Evolutionary conservation across 768 basidiomycete genomes (phyloP).

Genomic region (Coprinellus micaceus): DNA sequence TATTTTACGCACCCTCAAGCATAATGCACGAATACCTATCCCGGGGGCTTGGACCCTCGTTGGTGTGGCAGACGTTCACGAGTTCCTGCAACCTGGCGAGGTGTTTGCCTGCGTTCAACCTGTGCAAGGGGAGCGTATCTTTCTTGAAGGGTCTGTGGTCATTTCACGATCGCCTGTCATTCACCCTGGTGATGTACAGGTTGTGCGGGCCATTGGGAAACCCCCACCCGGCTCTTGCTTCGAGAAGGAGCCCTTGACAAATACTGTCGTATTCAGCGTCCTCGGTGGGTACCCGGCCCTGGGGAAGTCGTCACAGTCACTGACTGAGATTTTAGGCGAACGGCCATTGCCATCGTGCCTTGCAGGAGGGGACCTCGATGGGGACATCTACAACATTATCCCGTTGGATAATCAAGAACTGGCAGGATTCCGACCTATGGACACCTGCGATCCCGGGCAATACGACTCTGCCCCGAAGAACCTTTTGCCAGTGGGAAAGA

Average conservation of each 20-base stretch:
- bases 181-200: conserved; percentile 64
- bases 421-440: conserved; percentile 26
- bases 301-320: too few species aligned
- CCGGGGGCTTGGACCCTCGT: conserved; percentile 63
- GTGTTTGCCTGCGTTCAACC: conserved; percentile 60
- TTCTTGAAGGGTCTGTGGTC: conserved; percentile 50
- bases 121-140: conserved; percentile 33
- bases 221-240: conserved; percentile 55
- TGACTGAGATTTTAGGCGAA: conserved; percentile 32
- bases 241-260: conserved; percentile 46
- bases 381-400: conserved; percentile 55
- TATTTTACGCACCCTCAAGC: conserved; percentile 64
- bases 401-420: conserved; percentile 35
- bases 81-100: conserved; percentile 46
- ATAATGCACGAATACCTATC: conserved; percentile 64
- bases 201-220: conserved; percentile 55
- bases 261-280: conserved; percentile 64
- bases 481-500: conserved; percentile 30
- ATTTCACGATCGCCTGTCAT: conserved; percentile 66
- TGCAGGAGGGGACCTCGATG: conserved; percentile 70
- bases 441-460: conserved; percentile 33
- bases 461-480: conserved; percentile 50
- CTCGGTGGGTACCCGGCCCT: conserved; percentile 34
- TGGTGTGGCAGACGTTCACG: conserved; percentile 65
- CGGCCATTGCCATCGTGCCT: conserved; percentile 61